A percentile compares a stretch with the other conserved stretches of the same genome.
phyloP scores from a whole-genome alignment of 257 asterid species.

The Nemophila menziesii region DNA sequence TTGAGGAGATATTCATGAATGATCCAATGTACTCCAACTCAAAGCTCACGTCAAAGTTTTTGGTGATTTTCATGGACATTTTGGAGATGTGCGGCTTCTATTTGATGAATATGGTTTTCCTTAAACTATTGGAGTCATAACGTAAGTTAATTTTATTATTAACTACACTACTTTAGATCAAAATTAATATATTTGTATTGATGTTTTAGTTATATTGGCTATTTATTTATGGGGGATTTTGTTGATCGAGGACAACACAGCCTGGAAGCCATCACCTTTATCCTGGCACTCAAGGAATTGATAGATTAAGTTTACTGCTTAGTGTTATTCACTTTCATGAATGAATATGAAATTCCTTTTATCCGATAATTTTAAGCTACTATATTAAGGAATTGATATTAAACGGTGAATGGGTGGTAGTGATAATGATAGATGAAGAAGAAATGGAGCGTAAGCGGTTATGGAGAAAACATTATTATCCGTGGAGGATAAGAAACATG shows the following conservation, averaged over 20 bases:
- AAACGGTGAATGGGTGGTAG: too few relatives aligned
- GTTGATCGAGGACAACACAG: slow-evolving; percentile 99
- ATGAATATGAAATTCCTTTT: too few relatives aligned
- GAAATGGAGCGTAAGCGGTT: too few relatives aligned
- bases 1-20: slow-evolving; percentile 92
- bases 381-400: too few relatives aligned
- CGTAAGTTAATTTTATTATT: slow-evolving; percentile 35
- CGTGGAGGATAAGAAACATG: too few relatives aligned
- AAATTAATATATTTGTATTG: too few relatives aligned
- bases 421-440: too few relatives aligned
- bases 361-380: too few relatives aligned
- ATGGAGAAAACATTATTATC: too few relatives aligned
- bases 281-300: slow-evolving; percentile 95
- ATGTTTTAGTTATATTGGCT: slow-evolving; percentile 76
- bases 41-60: slow-evolving; percentile 96
- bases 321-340: too few relatives aligned
- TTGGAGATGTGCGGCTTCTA: slow-evolving; percentile 93
- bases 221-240: slow-evolving; percentile 92
- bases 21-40: slow-evolving; percentile 96
- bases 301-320: too few relatives aligned
- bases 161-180: background rate
- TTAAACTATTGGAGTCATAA: slow-evolving; percentile 94
- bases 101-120: slow-evolving; percentile 99
- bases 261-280: slow-evolving; percentile 96
- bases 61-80: slow-evolving; percentile 99